Base-by-base conservation (phyloP, 1,284 basidiomycete species). In the Ceratobasidium sp. region DNA sequence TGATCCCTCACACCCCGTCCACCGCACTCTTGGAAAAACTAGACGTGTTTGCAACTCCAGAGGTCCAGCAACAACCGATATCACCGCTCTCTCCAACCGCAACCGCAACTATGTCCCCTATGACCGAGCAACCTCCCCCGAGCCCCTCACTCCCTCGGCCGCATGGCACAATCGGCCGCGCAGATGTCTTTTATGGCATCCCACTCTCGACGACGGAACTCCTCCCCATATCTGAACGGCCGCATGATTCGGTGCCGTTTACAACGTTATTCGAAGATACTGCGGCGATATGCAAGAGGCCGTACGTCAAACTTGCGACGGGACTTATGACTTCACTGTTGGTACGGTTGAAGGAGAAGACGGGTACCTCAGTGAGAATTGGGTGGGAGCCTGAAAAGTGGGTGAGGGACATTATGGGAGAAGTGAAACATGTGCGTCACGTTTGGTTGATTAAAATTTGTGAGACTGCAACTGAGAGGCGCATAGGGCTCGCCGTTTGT, bases 401-500 rank as follows among this genome's bases (percentile, higher is more conserved):
- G 86, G 67, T 82, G 1, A 64, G 69, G 0, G 73, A 75, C 1
- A 57, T 84, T 8, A 69, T 83, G 1, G 29, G 65, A 0, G 75
- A 77, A 0, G 73, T 85, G 22, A 73, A 79, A 7, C 75, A 75
- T 45, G 82, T 81, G 41, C 75, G 77, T 85, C 77, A 48, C 27
- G 69, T 36, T 56, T 33, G 59, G 15, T n/a, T 36, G 24, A 3
- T 14, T 60, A 11, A 41, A 41, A 5, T 5, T 5, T 5, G 6
- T 41, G 11, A n/a, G 57, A 33, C 57, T 3, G 19, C 17, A 19
- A 8, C 36, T 80, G 29, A 79, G 50, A 75, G 27, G 29, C 73
- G 73, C 65, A 33, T 78, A 92, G 91, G 83, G 82, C 27, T 81
- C 86, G n/a, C 89, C 89, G 57, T 95, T 95, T 78, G 84, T 86